A percentile compares a stretch with the other conserved stretches of the same genome.
phyloP scores from a whole-genome alignment of 768 basidiomycete genomes.

The Phanerodontia chrysosporium region DNA sequence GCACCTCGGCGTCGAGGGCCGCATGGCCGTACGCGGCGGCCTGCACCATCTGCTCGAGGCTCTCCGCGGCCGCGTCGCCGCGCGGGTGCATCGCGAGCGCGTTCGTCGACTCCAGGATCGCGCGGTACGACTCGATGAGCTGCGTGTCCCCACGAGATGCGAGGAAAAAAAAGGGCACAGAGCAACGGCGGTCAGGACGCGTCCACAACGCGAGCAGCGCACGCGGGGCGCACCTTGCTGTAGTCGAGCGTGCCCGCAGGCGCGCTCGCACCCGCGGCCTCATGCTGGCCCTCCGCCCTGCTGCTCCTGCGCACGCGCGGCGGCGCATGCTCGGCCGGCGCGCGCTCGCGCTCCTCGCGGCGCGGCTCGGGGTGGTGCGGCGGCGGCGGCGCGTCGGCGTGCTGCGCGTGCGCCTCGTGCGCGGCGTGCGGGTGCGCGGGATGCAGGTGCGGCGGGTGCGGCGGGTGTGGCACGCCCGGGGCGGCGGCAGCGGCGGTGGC shows the following conservation, averaged over 20 bases:
- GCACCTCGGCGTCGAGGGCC: constrained; percentile 37
- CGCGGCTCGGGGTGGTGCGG: constrained; percentile 18
- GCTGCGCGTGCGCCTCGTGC: too few relatives aligned
- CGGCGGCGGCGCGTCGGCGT: too few relatives aligned
- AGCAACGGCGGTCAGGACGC: too few relatives aligned
- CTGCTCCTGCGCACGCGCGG: constrained; percentile 15
- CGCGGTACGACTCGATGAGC: constrained; percentile 42
- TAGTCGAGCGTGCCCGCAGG: constrained; percentile 35
- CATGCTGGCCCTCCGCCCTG: constrained; percentile 1
- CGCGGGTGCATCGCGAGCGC: constrained; percentile 26
- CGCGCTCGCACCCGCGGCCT: constrained; percentile 14
- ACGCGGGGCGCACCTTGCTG: constrained; percentile 30
- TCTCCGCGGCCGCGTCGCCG: constrained; percentile 19
- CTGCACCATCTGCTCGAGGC: constrained; percentile 41
- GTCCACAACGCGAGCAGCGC: too few relatives aligned
- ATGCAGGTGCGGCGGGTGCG: background rate
- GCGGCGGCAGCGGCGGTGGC: background rate
- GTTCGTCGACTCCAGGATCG: constrained; percentile 38
- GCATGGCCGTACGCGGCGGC: constrained; percentile 38
- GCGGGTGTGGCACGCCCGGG: constrained; percentile 9
- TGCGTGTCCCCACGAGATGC: constrained; percentile 20
- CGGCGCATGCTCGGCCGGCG: constrained; percentile 11
- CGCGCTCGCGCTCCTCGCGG: constrained; percentile 13
- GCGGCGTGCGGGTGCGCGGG: too few relatives aligned
- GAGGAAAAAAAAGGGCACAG: background rate